Percentiles rank a stretch among this genome's conserved stretches.
Evolutionary conservation across 257 asterid genomes (phyloP).

Genomic region (Solanum chiquidenum): DNA sequence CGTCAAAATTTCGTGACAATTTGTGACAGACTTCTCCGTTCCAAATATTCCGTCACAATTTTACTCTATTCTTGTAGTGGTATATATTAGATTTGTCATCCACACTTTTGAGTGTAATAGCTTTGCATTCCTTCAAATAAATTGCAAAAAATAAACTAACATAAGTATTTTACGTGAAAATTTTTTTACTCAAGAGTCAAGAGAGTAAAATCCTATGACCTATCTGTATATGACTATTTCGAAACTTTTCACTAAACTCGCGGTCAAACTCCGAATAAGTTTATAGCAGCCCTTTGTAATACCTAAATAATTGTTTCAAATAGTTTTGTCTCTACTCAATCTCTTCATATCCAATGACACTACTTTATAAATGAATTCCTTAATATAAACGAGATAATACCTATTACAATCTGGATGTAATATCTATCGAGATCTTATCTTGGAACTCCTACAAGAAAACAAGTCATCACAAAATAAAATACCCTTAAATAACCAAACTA

Average conservation of each 20-base stretch:
- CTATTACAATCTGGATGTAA: not conserved
- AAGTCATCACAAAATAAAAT: not conserved
- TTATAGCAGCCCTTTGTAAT: not conserved
- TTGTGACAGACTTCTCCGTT: too few species aligned
- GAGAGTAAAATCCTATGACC: not conserved
- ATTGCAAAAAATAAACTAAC: too few species aligned
- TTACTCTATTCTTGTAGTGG: too few species aligned
- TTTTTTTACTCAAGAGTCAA: too few species aligned
- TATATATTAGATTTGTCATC: not conserved
- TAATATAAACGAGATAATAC: not conserved
- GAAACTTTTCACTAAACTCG: not conserved
- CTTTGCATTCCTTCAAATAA: not conserved
- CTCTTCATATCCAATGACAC: too few species aligned
- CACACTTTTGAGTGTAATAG: not conserved
- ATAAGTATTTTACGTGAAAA: not conserved
- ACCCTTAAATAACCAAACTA: not conserved
- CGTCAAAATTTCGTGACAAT: too few species aligned
- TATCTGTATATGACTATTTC: too few species aligned
- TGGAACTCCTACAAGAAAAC: not conserved
- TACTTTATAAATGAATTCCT: not conserved
- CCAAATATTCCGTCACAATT: too few species aligned
- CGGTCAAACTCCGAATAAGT: not conserved
- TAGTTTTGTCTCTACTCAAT: too few species aligned
- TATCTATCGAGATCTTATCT: not conserved
- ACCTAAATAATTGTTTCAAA: too few species aligned